Evolutionary conservation across 352 stramenopile species (phyloP), one percentile per base, ranked within the genome.

Genomic region (Paralagenidium karlingii): DNA sequence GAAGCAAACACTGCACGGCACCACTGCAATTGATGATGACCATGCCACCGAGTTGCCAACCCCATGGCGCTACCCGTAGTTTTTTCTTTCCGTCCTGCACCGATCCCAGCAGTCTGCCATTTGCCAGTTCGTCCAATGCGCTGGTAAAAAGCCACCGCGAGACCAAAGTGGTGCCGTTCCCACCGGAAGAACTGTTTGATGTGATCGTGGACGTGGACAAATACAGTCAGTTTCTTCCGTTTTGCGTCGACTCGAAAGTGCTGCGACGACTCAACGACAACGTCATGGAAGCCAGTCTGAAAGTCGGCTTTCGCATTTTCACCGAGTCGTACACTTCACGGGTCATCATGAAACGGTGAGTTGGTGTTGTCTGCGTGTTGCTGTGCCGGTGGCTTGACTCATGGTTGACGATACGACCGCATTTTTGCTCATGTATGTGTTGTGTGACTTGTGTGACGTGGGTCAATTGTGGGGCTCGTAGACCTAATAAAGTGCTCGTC

Each of bases 291-390:
- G 76, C 76, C 13, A 59, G 58, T 18, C 45, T 89, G 34, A 58
- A 63, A 13, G 55, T 89, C 10, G 76, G 76, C 31, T 89, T 89
- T 46, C 73, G 81, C 19, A 65, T 89, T 33, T 89, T 89, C 40
- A 85, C 76, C 21, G 76, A 89, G 51, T 68, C 76, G 12, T 89
- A 89, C 51, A 85, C 69, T 21, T 89, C 76, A 24, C 65, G 73
- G 30, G 73, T 84, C 24, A 63, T 82, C 47, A 86, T 86, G 68
- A 78, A 83, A 38, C 46, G 66, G 55, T 81, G 28, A 36, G 47
- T 49, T 2, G 19, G 16, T 9, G 15, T 3, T 2, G 30, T 12
- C 10, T 16, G 26, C n/a, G n/a, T n/a, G n/a, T n/a, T n/a, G n/a
- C n/a, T n/a, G n/a, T n/a, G n/a, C n/a, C n/a, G n/a, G n/a, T n/a